A percentile compares a stretch with the other conserved stretches of the same genome.
These are phyloP conservation scores for Trifolium repens DNA, from an alignment of 306 rosid species.

Conservation along the genomic window DNA sequence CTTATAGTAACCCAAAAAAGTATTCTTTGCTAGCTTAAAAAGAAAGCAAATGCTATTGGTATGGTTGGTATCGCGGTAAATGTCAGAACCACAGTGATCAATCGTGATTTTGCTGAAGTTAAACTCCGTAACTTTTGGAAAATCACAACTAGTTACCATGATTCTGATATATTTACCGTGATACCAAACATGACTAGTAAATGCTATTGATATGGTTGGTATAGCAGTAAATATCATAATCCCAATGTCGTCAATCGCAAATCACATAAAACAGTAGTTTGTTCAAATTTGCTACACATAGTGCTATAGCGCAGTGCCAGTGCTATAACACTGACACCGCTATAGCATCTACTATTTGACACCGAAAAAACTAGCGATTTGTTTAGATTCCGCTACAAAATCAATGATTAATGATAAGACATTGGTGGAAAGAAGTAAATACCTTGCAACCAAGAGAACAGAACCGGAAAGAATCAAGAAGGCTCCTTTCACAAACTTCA, in stretches of 20 bases:
- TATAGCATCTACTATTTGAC: neutral
- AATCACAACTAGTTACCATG: no score
- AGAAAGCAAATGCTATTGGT: constrained; percentile 11
- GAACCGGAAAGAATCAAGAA: constrained; percentile 88
- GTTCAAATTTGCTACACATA: neutral
- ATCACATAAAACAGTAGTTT: neutral
- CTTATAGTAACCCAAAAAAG: constrained; percentile 17
- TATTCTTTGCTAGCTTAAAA: constrained; percentile 29
- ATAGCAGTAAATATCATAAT: no score
- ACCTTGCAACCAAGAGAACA: constrained; percentile 99
- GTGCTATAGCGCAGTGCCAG: neutral
- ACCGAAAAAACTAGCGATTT: neutral
- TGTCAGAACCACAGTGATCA: no score
- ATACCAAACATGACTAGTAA: neutral
- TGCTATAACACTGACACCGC: neutral
- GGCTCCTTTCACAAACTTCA: constrained; percentile 98
- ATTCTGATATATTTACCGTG: no score
- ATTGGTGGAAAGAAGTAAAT: constrained; percentile 22
- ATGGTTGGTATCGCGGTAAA: no score
- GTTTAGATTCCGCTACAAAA: neutral
- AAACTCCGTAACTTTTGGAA: no score
- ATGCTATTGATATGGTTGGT: no score
- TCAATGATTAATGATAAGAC: neutral
- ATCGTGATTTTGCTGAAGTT: no score
- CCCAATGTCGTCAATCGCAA: neutral